These are phyloP conservation scores for Blepharisma japonicum DNA, from an alignment of 73 alveolate species.

Conservation along the genomic window DNA sequence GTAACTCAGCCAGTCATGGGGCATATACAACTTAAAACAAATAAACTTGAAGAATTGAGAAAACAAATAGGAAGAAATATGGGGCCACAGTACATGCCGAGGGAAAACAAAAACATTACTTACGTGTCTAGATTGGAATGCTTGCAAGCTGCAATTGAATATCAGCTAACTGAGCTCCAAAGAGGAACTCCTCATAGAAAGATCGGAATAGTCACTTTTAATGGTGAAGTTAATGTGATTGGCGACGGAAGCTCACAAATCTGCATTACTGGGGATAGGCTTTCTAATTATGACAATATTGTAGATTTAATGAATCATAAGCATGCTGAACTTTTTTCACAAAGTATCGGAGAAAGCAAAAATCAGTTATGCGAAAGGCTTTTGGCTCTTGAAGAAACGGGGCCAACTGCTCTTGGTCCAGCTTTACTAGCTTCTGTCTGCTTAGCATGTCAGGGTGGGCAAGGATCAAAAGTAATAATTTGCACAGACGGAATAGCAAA, in stretches of 20 bases:
- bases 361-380: constrained; percentile 47
- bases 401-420: constrained; percentile 96
- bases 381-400: constrained; percentile 68
- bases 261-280: constrained; percentile 74
- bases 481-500: constrained; percentile 97
- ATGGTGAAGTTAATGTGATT: constrained; percentile 70
- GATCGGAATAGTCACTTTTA: constrained; percentile 93
- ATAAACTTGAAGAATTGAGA: constrained; percentile 40
- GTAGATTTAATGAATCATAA: constrained; percentile 40
- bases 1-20: constrained; percentile 37
- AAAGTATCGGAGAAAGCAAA: constrained; percentile 55
- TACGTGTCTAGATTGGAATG: constrained; percentile 85
- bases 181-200: constrained; percentile 68
- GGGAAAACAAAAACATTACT: constrained; percentile 62
- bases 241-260: constrained; percentile 84
- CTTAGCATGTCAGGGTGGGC: constrained; percentile 70
- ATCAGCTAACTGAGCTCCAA: constrained; percentile 59
- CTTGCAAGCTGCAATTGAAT: constrained; percentile 86
- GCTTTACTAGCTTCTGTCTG: constrained; percentile 76
- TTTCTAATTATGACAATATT: constrained; percentile 52
- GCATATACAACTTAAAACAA: background rate
- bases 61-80: constrained; percentile 52
- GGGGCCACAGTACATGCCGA: constrained; percentile 49
- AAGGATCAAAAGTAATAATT: constrained; percentile 82
- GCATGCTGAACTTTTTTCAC: constrained; percentile 43